Percentiles rank a stretch among this genome's conserved stretches.
Conservation (phyloP, 2,329 filamentous ascomycete species). For the Teratosphaeria nubilosa region DNA sequence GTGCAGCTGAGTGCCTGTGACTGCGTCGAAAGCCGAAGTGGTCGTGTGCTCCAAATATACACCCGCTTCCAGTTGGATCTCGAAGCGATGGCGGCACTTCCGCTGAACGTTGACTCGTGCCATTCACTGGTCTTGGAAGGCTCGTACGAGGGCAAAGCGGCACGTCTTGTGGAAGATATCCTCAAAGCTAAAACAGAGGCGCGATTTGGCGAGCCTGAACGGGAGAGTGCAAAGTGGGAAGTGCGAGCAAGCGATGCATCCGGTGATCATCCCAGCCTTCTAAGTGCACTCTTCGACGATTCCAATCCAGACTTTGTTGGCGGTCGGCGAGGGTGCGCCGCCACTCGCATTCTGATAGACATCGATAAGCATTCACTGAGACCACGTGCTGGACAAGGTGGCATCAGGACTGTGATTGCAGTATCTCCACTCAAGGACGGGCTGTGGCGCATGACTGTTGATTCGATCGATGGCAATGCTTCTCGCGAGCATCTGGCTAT, state of each 20-base stretch:
- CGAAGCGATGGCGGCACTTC: constrained; percentile 10
- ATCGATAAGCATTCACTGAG: constrained; percentile 27
- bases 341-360: constrained; percentile 64
- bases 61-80: constrained; percentile 17
- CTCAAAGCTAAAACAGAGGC: constrained; percentile 78
- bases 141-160: constrained; percentile 65
- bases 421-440: constrained; percentile 47
- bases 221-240: constrained; percentile 72
- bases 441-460: constrained; percentile 46
- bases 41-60: constrained; percentile 18
- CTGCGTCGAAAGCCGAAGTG: constrained; percentile 17
- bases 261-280: constrained; percentile 43
- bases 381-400: constrained; percentile 35
- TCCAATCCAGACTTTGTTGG: constrained; percentile 51
- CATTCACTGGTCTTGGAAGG: constrained; percentile 58
- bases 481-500: constrained; percentile 63
- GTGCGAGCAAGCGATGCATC: constrained; percentile 58
- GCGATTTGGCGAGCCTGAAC: constrained; percentile 71
- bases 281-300: constrained; percentile 64
- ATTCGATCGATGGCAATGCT: constrained; percentile 59
- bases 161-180: constrained; percentile 72
- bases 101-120: constrained; percentile 16
- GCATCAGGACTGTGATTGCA: constrained; percentile 61
- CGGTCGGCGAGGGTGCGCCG: constrained; percentile 56
- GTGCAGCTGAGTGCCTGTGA: constrained; percentile 19